Evolutionary conservation across 2,329 filamentous ascomycete genomes (phyloP).

Genomic region (Diaporthe sp.): DNA sequence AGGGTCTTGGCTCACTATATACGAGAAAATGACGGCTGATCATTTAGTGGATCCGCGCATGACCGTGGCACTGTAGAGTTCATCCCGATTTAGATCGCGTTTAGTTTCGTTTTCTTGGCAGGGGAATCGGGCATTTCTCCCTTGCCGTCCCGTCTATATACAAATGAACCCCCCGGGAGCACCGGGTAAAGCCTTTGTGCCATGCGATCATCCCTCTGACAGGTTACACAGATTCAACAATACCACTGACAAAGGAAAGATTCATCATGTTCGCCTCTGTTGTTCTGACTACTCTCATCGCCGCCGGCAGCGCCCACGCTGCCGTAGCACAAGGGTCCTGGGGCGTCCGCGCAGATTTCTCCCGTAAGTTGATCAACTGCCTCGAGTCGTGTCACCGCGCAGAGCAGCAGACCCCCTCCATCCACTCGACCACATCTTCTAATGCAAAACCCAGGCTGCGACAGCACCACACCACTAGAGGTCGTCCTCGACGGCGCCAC

Average conservation of each 20-base stretch:
- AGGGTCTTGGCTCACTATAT: constrained; percentile 25
- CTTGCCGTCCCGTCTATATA: background rate
- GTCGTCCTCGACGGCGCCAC: constrained; percentile 9
- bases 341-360: constrained; percentile 16
- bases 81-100: constrained; percentile 33
- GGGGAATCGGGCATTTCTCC: constrained; percentile 19
- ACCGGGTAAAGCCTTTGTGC: background rate
- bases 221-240: background rate
- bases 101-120: constrained; percentile 23
- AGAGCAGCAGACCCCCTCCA: too few species aligned
- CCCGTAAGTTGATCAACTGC: background rate
- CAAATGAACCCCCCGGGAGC: background rate
- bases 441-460: constrained; percentile 7
- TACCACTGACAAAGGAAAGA: background rate
- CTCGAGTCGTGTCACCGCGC: background rate
- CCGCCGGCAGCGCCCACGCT: constrained; percentile 4
- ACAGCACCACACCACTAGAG: background rate
- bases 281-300: background rate
- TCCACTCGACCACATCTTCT: too few species aligned
- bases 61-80: constrained; percentile 6
- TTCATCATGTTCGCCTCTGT: background rate
- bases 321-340: background rate
- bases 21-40: constrained; percentile 25
- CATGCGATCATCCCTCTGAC: background rate
- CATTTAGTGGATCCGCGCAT: constrained; percentile 17